Percentiles rank a stretch among this genome's conserved stretches.
Evolutionary conservation across 2,329 filamentous ascomycete genomes (phyloP).

Genomic region (Parastagonospora nodorum): DNA sequence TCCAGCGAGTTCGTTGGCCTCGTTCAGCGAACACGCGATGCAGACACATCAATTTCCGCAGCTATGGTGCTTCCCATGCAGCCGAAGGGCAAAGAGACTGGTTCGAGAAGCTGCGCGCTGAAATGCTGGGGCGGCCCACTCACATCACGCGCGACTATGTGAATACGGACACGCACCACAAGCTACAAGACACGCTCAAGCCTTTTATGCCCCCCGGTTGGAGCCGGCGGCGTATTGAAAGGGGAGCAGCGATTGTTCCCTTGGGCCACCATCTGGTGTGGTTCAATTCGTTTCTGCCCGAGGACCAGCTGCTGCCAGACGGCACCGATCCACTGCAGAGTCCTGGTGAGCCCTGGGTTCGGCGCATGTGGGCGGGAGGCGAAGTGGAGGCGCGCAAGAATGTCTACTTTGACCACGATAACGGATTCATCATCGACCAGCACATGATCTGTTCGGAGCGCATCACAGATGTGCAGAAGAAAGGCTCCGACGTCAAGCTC

Average conservation of each 20-base stretch:
- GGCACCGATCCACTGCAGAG: conserved; percentile 82
- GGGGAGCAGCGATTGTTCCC: conserved; percentile 51
- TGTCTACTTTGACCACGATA: conserved; percentile 5
- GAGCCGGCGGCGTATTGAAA: conserved; percentile 5
- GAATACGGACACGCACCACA: conserved; percentile 63
- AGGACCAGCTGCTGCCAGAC: conserved; percentile 71
- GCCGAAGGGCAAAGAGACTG: conserved; percentile 18
- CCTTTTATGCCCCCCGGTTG: conserved; percentile 24
- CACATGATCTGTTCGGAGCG: conserved; percentile 48
- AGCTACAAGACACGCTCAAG: conserved; percentile 59
- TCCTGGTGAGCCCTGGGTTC: conserved; percentile 72
- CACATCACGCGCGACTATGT: conserved; percentile 61
- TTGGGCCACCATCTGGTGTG: conserved; percentile 83
- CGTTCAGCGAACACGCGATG: conserved; percentile 10
- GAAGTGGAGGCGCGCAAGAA: conserved; percentile 59
- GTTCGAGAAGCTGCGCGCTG: conserved; percentile 32
- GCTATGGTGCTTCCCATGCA: conserved; percentile 12
- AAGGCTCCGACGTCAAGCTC: conserved; percentile 60
- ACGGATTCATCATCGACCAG: conserved; percentile 12
- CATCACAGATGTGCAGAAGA: conserved; percentile 55
- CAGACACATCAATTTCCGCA: conserved; percentile 16
- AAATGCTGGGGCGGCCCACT: conserved; percentile 55
- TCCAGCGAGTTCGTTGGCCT: background rate
- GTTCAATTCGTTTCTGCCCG: conserved; percentile 73
- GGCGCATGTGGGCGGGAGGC: conserved; percentile 90